These are phyloP conservation scores for Penicillium bialowiezense DNA, from an alignment of 495 filamentous ascomycete genomes.

Conservation along the genomic window DNA sequence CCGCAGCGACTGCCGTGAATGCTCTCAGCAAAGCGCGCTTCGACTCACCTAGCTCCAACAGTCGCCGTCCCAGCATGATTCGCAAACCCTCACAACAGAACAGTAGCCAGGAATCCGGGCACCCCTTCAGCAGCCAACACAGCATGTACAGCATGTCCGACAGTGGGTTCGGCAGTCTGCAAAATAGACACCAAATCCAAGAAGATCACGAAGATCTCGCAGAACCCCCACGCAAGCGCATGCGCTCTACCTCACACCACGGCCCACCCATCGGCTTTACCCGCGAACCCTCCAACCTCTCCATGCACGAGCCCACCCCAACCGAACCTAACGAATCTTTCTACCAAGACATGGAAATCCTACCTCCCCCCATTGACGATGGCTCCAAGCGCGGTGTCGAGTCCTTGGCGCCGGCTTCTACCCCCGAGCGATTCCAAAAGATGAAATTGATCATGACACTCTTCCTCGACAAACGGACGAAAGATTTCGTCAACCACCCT, in stretches of 20 bases:
- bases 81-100: slow-evolving; percentile 59
- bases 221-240: slow-evolving; percentile 85
- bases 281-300: slow-evolving; percentile 39
- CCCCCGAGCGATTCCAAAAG: slow-evolving; percentile 67
- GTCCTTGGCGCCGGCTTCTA: slow-evolving; percentile 65
- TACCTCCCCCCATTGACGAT: slow-evolving; percentile 47
- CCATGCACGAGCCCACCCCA: slow-evolving; percentile 58
- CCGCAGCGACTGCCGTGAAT: slow-evolving; percentile 85
- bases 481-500: slow-evolving; percentile 63
- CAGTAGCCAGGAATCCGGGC: slow-evolving; percentile 60
- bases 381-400: slow-evolving; percentile 58
- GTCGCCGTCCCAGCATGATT: slow-evolving; percentile 46
- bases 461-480: slow-evolving; percentile 68
- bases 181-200: slow-evolving; percentile 41
- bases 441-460: slow-evolving; percentile 79
- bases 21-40: slow-evolving; percentile 94
- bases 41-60: slow-evolving; percentile 67
- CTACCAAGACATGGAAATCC: slow-evolving; percentile 56
- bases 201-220: slow-evolving; percentile 54
- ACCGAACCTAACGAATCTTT: slow-evolving; percentile 89
- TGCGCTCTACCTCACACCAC: slow-evolving; percentile 54
- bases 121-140: slow-evolving; percentile 60
- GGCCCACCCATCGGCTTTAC: slow-evolving; percentile 36
- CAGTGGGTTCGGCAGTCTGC: slow-evolving; percentile 58
- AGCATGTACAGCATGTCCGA: slow-evolving; percentile 66